Conservation (phyloP, 495 filamentous ascomycete genomes). For the Apiosordaria backusii region DNA sequence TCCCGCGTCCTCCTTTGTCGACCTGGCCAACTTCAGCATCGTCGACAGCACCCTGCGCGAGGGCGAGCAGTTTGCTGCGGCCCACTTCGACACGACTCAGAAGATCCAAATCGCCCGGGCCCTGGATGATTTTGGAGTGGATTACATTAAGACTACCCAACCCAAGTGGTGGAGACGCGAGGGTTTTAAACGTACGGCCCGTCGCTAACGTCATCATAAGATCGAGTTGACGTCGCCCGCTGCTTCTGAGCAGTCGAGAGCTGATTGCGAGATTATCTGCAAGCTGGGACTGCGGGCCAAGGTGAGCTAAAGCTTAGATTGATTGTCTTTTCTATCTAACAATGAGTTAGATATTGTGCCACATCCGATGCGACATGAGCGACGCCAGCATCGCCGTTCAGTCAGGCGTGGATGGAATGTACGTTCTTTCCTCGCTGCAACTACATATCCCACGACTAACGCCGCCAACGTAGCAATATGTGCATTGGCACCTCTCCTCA, state of each 20-base stretch:
- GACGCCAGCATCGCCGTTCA: slow-evolving; percentile 86
- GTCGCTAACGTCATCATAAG: no score
- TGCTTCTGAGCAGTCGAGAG: slow-evolving; percentile 75
- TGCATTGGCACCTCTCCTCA: slow-evolving; percentile 91
- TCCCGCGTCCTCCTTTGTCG: slow-evolving; percentile 87
- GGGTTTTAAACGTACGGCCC: no score
- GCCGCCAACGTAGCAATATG: slow-evolving; percentile 51
- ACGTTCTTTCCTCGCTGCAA: neutral
- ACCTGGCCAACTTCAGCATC: slow-evolving; percentile 83
- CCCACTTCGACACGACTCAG: slow-evolving; percentile 74
- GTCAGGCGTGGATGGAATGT: slow-evolving; percentile 61
- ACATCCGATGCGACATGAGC: slow-evolving; percentile 91
- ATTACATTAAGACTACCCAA: no score
- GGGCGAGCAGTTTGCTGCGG: slow-evolving; percentile 89
- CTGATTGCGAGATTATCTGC: slow-evolving; percentile 84
- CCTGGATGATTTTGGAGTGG: slow-evolving; percentile 85
- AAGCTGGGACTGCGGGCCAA: slow-evolving; percentile 88
- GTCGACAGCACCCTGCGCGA: slow-evolving; percentile 86
- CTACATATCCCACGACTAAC: neutral
- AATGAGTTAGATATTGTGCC: slow-evolving; percentile 52
- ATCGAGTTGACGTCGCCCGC: slow-evolving; percentile 79
- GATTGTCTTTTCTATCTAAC: slow-evolving; percentile 34
- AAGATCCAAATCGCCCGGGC: slow-evolving; percentile 58
- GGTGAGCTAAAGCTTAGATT: slow-evolving; percentile 48
- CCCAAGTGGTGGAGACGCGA: no score